A percentile compares a stretch with the other conserved stretches of the same genome.
These are phyloP conservation scores for Colletotrichum tropicale DNA, from an alignment of 2,329 filamentous ascomycete species.

Conservation along the genomic window DNA sequence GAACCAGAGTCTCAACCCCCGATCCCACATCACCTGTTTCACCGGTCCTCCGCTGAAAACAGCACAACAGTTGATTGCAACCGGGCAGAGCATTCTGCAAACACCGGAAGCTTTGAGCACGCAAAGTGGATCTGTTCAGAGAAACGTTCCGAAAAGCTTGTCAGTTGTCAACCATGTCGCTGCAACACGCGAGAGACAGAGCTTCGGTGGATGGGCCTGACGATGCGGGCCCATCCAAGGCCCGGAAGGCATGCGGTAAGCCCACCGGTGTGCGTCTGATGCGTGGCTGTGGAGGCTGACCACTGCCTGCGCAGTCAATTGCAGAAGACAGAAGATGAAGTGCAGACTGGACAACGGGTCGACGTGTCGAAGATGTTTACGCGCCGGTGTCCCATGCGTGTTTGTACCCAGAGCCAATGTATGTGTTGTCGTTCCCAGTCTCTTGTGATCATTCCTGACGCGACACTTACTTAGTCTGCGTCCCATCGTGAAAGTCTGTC, in stretches of 20 bases:
- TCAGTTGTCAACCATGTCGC: background rate
- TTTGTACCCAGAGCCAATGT: constrained; percentile 45
- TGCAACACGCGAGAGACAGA: background rate
- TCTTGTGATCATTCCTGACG: background rate
- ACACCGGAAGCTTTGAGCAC: background rate
- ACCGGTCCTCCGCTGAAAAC: background rate
- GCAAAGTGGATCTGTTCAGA: background rate
- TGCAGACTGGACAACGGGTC: constrained; percentile 37
- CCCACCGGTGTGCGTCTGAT: background rate
- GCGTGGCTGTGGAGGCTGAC: background rate
- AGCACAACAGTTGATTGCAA: background rate
- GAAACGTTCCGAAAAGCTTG: background rate
- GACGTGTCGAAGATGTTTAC: constrained; percentile 36
- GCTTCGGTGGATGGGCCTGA: background rate
- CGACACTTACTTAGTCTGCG: constrained; percentile 1
- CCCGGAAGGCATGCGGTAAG: constrained; percentile 34
- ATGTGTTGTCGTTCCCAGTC: constrained; percentile 9
- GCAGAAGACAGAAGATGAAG: constrained; percentile 38
- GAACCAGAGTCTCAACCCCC: background rate
- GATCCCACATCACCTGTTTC: background rate
- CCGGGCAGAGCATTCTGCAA: background rate
- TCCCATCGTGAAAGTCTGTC: constrained; percentile 17
- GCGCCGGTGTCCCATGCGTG: constrained; percentile 39
- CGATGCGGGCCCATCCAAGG: constrained; percentile 25
- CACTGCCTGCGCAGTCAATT: constrained; percentile 26